A percentile compares a stretch with the other conserved stretches of the same genome.
These are phyloP conservation scores for Gynochthodes officinalis DNA, from an alignment of 257 asterid genomes.

Conservation along the genomic window DNA sequence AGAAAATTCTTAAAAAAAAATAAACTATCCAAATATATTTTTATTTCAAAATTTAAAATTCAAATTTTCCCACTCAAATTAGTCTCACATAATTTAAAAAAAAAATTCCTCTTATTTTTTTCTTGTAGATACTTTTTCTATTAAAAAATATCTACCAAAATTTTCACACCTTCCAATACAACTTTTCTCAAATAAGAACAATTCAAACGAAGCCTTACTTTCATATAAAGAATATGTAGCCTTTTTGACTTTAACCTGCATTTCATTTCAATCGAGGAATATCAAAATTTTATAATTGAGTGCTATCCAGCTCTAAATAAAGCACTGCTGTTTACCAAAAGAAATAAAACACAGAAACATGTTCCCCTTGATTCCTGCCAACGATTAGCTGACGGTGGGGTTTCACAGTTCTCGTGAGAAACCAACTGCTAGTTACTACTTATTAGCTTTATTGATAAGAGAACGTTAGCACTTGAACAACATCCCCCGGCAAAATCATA, in stretches of 20 bases:
- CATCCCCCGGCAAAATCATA: neutral
- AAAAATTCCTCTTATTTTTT: no score
- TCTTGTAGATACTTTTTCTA: no score
- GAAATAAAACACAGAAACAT: neutral
- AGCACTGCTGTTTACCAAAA: neutral
- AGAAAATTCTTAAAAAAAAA: no score
- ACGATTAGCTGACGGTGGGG: neutral
- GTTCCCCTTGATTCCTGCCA: constrained; percentile 7
- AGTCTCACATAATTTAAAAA: no score
- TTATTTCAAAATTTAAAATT: no score
- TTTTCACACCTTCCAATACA: no score
- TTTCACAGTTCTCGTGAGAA: neutral
- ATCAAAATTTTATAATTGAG: neutral
- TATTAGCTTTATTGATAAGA: neutral
- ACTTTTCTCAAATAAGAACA: no score
- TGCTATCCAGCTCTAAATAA: constrained; percentile 12
- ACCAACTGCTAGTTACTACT: neutral
- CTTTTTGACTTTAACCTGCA: constrained; percentile 15
- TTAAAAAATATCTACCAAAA: no score
- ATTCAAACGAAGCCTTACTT: no score
- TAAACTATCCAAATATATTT: no score
- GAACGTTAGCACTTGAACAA: neutral
- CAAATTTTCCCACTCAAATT: no score
- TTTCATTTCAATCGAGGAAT: constrained; percentile 1
- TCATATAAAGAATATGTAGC: neutral